Conservation (phyloP, 169 alveolate species). For the Plasmodium gonderi region DNA sequence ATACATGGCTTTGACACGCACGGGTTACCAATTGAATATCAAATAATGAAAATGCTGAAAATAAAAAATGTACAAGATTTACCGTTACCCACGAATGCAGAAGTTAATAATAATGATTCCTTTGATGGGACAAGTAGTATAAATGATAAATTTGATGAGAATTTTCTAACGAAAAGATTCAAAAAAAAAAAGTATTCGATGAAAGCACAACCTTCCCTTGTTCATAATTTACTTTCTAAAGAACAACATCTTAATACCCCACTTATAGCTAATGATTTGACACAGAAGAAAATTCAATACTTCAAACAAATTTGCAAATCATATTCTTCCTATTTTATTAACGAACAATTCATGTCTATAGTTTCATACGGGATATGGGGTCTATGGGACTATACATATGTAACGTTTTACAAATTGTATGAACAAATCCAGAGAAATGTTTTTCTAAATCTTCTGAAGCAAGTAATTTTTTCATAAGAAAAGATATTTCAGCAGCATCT, state of each 20-base stretch:
- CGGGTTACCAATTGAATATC: slow-evolving; percentile 91
- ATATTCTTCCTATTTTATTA: slow-evolving; percentile 43
- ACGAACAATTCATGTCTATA: slow-evolving; percentile 62
- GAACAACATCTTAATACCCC: neutral
- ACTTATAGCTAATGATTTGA: neutral
- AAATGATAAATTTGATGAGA: neutral
- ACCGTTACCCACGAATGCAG: neutral
- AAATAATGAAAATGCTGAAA: slow-evolving; percentile 75
- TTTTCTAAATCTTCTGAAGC: slow-evolving; percentile 30
- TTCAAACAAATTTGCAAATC: slow-evolving; percentile 37
- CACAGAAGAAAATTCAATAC: slow-evolving; percentile 6
- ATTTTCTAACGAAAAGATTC: neutral
- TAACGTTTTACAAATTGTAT: slow-evolving; percentile 58
- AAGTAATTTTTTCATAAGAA: neutral
- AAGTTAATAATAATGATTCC: neutral
- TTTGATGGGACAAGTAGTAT: neutral
- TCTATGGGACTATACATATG: slow-evolving; percentile 49
- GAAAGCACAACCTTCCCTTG: neutral
- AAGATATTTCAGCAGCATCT: neutral
- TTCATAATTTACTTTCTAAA: neutral
- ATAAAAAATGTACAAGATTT: slow-evolving; percentile 41
- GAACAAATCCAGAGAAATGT: slow-evolving; percentile 39
- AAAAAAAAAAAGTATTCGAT: neutral
- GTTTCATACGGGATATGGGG: slow-evolving; percentile 74
- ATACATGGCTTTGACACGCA: slow-evolving; percentile 93